Conservation (phyloP, 139 green algal species). For the Zygnema circumcarinatum region DNA sequence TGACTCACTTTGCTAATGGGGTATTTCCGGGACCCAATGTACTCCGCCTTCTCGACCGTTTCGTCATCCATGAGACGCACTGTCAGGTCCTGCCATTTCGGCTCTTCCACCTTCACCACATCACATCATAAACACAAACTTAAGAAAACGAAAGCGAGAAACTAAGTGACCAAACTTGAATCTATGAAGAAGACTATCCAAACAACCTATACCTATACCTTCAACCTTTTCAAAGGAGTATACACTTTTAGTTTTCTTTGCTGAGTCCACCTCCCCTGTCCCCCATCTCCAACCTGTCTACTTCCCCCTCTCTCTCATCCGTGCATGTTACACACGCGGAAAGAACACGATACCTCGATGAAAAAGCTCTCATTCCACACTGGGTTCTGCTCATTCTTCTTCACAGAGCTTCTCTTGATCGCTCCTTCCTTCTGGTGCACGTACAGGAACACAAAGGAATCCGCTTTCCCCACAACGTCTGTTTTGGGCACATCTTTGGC, state of each 20-base stretch:
- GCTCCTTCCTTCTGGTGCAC: constrained; percentile 43
- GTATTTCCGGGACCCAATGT: constrained; percentile 9
- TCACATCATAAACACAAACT: neutral
- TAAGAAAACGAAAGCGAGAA: neutral
- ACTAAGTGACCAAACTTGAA: neutral
- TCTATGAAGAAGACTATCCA: neutral
- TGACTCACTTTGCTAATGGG: neutral
- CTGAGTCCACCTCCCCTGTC: too few relatives aligned
- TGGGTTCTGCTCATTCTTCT: constrained; percentile 33
- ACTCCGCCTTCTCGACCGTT: constrained; percentile 33
- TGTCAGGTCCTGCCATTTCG: constrained; percentile 18
- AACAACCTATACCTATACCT: too few relatives aligned
- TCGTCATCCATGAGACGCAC: constrained; percentile 36
- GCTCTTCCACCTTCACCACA: constrained; percentile 43
- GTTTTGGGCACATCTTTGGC: constrained; percentile 43
- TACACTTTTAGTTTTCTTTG: too few relatives aligned
- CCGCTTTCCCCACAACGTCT: constrained; percentile 44
- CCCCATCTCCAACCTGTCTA: too few relatives aligned
- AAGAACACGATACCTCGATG: constrained; percentile 33
- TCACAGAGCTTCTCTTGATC: constrained; percentile 54
- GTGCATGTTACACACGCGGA: too few relatives aligned
- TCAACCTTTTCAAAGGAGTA: too few relatives aligned
- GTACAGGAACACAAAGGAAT: constrained; percentile 51
- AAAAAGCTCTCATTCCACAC: constrained; percentile 53
- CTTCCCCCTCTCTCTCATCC: too few relatives aligned